These are phyloP conservation scores for Fusarium tricinctum DNA, from an alignment of 2,329 filamentous ascomycete genomes.

Conservation along the genomic window DNA sequence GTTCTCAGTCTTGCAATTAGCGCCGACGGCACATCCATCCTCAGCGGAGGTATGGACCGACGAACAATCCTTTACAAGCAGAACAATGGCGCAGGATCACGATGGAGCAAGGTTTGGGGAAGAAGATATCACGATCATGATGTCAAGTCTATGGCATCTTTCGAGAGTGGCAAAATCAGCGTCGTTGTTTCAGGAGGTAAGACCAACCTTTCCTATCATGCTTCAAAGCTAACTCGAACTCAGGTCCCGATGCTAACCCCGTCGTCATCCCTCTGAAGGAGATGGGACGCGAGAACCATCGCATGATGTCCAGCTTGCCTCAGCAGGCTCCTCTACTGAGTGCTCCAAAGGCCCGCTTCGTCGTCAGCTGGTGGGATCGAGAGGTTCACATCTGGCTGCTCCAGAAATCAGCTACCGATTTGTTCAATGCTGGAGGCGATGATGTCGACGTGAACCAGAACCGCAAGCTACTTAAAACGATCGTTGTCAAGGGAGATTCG, in stretches of 20 bases:
- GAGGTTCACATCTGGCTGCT: slow-evolving; percentile 86
- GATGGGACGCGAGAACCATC: slow-evolving; percentile 85
- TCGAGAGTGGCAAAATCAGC: slow-evolving; percentile 86
- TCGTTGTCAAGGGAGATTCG: slow-evolving; percentile 80
- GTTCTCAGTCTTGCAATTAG: slow-evolving; percentile 89
- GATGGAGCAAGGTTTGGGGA: slow-evolving; percentile 90
- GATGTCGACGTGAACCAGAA: slow-evolving; percentile 64
- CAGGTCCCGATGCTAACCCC: slow-evolving; percentile 87
- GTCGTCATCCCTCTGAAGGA: slow-evolving; percentile 81
- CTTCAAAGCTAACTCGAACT: slow-evolving; percentile 11
- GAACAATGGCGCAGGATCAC: slow-evolving; percentile 68
- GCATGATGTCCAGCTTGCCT: slow-evolving; percentile 85
- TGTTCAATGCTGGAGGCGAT: slow-evolving; percentile 59
- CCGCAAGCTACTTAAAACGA: slow-evolving; percentile 77
- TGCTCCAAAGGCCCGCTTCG: slow-evolving; percentile 78
- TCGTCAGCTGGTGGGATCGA: slow-evolving; percentile 93
- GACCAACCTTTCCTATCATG: slow-evolving; percentile 38
- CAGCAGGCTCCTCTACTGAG: slow-evolving; percentile 81
- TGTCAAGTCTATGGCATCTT: slow-evolving; percentile 93
- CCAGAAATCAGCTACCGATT: slow-evolving; percentile 60
- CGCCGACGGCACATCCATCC: slow-evolving; percentile 82
- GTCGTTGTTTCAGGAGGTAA: slow-evolving; percentile 91
- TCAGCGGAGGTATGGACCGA: slow-evolving; percentile 93
- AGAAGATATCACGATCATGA: slow-evolving; percentile 92
- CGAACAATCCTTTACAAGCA: slow-evolving; percentile 86